Evolutionary conservation across 257 asterid genomes (phyloP), one percentile per base, ranked within the genome.

Genomic region (Ehretia macrophylla): DNA sequence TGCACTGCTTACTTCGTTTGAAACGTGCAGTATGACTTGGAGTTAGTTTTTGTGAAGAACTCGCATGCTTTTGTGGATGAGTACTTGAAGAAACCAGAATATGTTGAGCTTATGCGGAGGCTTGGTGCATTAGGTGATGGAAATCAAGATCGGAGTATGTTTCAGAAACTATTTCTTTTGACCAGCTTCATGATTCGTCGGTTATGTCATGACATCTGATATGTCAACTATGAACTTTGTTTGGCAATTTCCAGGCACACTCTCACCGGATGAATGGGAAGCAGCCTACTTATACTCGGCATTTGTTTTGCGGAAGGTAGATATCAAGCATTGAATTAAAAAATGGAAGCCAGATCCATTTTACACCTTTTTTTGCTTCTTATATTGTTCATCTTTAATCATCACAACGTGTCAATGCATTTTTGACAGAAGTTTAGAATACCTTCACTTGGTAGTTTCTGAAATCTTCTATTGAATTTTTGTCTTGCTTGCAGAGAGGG

Each of bases 101-200:
- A 69, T 64, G 58, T 83, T 37, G 96, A 91, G 51, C 98, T 91
- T 68, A 91, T 91, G 98, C 77, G 95, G 60, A 74, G 98, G 72
- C 95, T 91, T 27, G 98, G 98, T 65, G 98, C 96, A 17, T 60
- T 91, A 68, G 98, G 96, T 58, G 96, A 87, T 50, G 93, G 96
- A 58, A 92, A 81, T 81, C 91, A 84, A 12, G 98, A 89, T 67
- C 83, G 65, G 32, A 80, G 96, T 86, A 81, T 67, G 88, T 64
- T 57, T 64, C 63, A 46, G 40, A 52, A 17, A 48, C 22, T 42
- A 42, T 42, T 4, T 11, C 16, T 20, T 27, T 8, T 52, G 38
- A 52, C 6, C 14, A 21, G 14, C 32, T 52, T 16, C 54, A 20
- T 21, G 17, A 1, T 20, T 18, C 11, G 32, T 11, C n/a, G 10